phyloP scores from a whole-genome alignment of 164 flowering plant species.

The Vitis riparia region DNA sequence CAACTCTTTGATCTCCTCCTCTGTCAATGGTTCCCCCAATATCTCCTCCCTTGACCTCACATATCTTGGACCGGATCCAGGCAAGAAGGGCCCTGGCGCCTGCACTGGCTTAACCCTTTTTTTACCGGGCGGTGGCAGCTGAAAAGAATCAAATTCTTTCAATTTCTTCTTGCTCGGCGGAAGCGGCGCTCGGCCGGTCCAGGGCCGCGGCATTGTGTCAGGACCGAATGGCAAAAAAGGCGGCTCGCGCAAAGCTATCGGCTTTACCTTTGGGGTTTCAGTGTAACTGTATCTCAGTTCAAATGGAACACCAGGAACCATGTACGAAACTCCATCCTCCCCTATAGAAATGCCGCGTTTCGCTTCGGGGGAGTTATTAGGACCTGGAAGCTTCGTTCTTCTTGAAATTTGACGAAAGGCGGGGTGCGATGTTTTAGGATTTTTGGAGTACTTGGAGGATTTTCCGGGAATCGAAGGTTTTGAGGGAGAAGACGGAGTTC shows the following conservation, averaged over 20 bases:
- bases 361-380: background rate
- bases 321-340: slow-evolving; percentile 59
- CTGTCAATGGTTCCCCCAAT: slow-evolving; percentile 77
- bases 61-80: slow-evolving; percentile 75
- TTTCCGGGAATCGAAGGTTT: slow-evolving; percentile 74
- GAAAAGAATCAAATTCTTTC: slow-evolving; percentile 70
- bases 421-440: slow-evolving; percentile 29
- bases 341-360: slow-evolving; percentile 16
- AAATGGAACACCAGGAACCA: slow-evolving; percentile 73
- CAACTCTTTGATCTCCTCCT: slow-evolving; percentile 56
- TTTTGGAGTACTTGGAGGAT: slow-evolving; percentile 70
- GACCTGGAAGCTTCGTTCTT: background rate
- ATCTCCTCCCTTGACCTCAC: slow-evolving; percentile 68
- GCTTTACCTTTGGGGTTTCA: slow-evolving; percentile 71
- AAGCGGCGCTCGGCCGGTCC: slow-evolving; percentile 65
- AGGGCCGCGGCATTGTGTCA: slow-evolving; percentile 55
- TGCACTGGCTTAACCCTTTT: slow-evolving; percentile 93
- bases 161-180: slow-evolving; percentile 66
- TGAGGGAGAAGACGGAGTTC: slow-evolving; percentile 79
- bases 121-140: slow-evolving; percentile 67
- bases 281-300: slow-evolving; percentile 79
- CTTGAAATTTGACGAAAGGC: slow-evolving; percentile 22
- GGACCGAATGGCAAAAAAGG: slow-evolving; percentile 66
- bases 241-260: slow-evolving; percentile 50
- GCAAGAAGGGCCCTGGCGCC: slow-evolving; percentile 79